A percentile compares a stretch with the other conserved stretches of the same genome.
These are phyloP conservation scores for Claviceps purpurea DNA, from an alignment of 2,329 filamentous ascomycete species.

Conservation along the genomic window DNA sequence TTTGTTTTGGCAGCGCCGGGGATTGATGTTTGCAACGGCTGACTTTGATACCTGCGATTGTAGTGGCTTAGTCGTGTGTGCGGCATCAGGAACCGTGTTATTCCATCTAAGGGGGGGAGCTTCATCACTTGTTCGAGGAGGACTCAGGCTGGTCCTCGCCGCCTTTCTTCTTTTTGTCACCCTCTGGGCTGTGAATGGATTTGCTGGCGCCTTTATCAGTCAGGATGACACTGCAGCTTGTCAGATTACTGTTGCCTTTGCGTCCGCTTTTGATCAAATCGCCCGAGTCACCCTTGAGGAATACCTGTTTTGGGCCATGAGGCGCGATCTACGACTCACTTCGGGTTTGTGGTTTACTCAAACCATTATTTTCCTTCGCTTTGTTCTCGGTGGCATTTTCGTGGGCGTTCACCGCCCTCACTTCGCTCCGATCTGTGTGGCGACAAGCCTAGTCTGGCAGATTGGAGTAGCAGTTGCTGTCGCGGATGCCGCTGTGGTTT, in stretches of 20 bases:
- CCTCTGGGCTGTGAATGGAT: constrained; percentile 40
- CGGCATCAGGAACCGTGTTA: constrained; percentile 33
- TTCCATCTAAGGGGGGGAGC: constrained; percentile 34
- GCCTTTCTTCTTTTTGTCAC: constrained; percentile 36
- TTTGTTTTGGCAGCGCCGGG: neutral
- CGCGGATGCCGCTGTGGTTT: constrained; percentile 32
- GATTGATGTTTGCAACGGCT: neutral
- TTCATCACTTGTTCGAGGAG: constrained; percentile 37
- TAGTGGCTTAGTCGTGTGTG: constrained; percentile 39
- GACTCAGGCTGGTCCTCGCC: constrained; percentile 51
- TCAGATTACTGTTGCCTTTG: constrained; percentile 38
- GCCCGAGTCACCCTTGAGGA: constrained; percentile 40
- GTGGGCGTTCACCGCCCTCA: constrained; percentile 40
- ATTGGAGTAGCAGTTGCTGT: constrained; percentile 31
- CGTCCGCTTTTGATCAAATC: constrained; percentile 43
- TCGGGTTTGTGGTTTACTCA: constrained; percentile 30
- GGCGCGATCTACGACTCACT: constrained; percentile 23
- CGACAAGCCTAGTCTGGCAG: constrained; percentile 29
- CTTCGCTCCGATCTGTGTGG: constrained; percentile 38
- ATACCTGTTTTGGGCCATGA: constrained; percentile 38
- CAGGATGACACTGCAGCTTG: constrained; percentile 30
- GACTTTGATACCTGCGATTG: neutral
- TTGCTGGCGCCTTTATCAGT: constrained; percentile 35
- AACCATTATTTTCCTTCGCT: constrained; percentile 30
- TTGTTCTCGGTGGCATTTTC: constrained; percentile 40